Conservation (phyloP, 2,329 filamentous ascomycete genomes). For the Stylonectria norvegica region DNA sequence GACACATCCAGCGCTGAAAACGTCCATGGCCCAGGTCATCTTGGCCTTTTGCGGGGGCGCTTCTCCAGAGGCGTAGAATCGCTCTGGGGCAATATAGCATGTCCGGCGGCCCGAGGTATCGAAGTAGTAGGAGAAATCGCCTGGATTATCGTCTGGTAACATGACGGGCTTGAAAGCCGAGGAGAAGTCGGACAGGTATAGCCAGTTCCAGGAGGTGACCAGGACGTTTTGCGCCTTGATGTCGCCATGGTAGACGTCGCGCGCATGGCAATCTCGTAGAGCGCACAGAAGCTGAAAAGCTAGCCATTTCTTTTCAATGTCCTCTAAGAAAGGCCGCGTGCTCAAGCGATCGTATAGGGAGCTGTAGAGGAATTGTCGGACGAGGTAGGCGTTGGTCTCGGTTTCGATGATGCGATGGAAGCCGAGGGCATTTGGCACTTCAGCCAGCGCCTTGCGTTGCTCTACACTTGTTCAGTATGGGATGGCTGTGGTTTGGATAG, state of each 20-base stretch:
- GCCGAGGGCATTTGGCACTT: constrained; percentile 84
- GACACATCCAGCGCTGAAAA: constrained; percentile 95
- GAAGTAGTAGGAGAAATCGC: constrained; percentile 97
- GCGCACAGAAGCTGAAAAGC: constrained; percentile 93
- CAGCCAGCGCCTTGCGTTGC: constrained; percentile 73
- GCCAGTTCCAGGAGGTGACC: constrained; percentile 99
- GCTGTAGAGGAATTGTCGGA: constrained; percentile 93
- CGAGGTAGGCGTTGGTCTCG: constrained; percentile 84
- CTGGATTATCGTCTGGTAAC: constrained; percentile 92
- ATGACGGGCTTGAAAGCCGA: constrained; percentile 92
- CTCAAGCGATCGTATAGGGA: constrained; percentile 96
- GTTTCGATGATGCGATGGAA: constrained; percentile 93
- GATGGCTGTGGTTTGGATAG: neutral
- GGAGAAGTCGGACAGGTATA: constrained; percentile 96
- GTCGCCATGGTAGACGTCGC: constrained; percentile 91
- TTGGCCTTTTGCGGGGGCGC: constrained; percentile 58
- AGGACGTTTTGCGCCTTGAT: constrained; percentile 98
- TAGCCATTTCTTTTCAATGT: constrained; percentile 98
- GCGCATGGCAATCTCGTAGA: constrained; percentile 83
- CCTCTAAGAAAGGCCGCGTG: constrained; percentile 91
- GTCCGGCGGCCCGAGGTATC: constrained; percentile 88
- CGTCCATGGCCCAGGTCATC: constrained; percentile 92
- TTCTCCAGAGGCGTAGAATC: constrained; percentile 73
- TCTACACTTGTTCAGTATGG: constrained; percentile 44
- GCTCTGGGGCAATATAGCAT: constrained; percentile 92